Percentiles rank a stretch among this genome's conserved stretches.
Conservation (phyloP, 2,329 filamentous ascomycete species). For the Decorospora gaudefroyi region DNA sequence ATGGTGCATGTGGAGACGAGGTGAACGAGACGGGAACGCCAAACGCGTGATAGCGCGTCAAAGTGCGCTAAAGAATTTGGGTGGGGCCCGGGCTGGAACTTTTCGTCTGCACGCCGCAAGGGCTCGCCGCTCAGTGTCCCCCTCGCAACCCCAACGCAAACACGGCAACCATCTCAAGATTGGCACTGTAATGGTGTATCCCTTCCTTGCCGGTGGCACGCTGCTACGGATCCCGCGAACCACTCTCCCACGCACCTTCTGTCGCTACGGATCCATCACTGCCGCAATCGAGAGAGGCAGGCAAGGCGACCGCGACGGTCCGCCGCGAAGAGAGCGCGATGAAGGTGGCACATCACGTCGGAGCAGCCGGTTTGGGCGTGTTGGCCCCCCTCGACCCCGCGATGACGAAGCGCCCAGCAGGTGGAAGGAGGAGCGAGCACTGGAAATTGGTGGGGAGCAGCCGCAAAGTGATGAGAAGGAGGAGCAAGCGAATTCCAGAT, state of each 20-base stretch:
- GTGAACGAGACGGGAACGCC: background rate
- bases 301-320: conserved; percentile 14
- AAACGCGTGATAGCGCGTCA: conserved; percentile 22
- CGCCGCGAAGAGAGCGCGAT: background rate
- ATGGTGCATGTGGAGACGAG: background rate
- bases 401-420: conserved; percentile 4
- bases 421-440: background rate
- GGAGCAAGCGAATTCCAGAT: background rate
- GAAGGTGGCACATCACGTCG: background rate
- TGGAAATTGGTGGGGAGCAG: too few relatives aligned
- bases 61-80: background rate
- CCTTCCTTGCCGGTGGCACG: conserved; percentile 19
- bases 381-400: conserved; percentile 7
- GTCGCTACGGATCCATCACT: conserved; percentile 41
- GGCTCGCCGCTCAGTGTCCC: too few relatives aligned
- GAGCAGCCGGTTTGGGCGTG: conserved; percentile 14
- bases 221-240: conserved; percentile 22
- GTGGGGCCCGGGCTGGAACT: conserved; percentile 8
- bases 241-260: conserved; percentile 21
- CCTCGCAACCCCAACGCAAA: too few relatives aligned
- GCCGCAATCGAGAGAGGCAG: conserved; percentile 41
- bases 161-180: background rate
- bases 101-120: conserved; percentile 6
- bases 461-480: background rate
- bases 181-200: conserved; percentile 28